Evolutionary conservation across 2,329 filamentous ascomycete genomes (phyloP).

Genomic region (Aspergillus fructus): DNA sequence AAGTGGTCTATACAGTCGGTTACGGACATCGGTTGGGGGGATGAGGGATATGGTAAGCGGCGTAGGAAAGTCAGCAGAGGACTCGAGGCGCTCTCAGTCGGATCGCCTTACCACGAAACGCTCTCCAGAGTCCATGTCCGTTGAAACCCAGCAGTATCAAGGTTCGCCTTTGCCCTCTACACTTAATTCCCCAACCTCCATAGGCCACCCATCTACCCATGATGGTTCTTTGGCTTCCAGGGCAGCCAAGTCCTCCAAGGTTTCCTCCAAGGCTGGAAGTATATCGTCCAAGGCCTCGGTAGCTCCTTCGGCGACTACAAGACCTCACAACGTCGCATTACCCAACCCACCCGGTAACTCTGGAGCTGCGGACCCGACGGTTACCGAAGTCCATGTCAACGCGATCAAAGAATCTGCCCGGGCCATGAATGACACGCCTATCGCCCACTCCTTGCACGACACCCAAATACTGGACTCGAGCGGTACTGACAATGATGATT

Average conservation of each 20-base stretch:
- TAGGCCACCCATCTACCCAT: slow-evolving; percentile 29
- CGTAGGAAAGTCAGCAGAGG: slow-evolving; percentile 31
- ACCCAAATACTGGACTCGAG: slow-evolving; percentile 30
- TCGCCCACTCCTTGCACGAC: slow-evolving; percentile 30
- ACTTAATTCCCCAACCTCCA: slow-evolving; percentile 36
- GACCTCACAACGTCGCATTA: slow-evolving; percentile 38
- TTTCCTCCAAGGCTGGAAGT: slow-evolving; percentile 44
- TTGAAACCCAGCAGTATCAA: slow-evolving; percentile 26
- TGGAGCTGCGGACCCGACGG: slow-evolving; percentile 44
- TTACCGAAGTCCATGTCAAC: slow-evolving; percentile 47
- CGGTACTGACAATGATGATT: slow-evolving; percentile 32
- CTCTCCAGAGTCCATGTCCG: slow-evolving; percentile 22
- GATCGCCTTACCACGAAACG: slow-evolving; percentile 28
- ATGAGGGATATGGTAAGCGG: slow-evolving; percentile 54
- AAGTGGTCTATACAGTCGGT: slow-evolving; percentile 82
- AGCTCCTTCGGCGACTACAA: slow-evolving; percentile 36
- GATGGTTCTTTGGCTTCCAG: slow-evolving; percentile 26
- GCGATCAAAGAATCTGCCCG: slow-evolving; percentile 30
- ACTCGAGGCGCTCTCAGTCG: slow-evolving; percentile 27
- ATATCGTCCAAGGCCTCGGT: slow-evolving; percentile 43
- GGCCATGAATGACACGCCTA: slow-evolving; percentile 32
- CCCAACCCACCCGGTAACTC: slow-evolving; percentile 33
- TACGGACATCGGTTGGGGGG: slow-evolving; percentile 78
- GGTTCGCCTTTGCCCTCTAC: slow-evolving; percentile 38
- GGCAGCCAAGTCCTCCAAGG: slow-evolving; percentile 34